phyloP scores from a whole-genome alignment of 1,139 yeast species.

The Pichia sp. region DNA sequence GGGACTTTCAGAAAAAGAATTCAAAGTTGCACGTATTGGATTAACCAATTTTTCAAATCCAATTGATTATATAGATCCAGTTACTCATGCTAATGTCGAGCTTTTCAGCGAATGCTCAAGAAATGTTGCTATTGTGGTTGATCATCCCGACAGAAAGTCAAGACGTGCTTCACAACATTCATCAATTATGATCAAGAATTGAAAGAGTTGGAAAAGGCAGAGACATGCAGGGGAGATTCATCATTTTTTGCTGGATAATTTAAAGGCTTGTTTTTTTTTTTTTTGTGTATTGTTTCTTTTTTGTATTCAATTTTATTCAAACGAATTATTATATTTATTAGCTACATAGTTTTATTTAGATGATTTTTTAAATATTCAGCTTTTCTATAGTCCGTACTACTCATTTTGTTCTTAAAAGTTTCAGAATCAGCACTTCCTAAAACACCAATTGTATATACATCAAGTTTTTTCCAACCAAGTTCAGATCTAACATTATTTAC shows the following conservation, averaged over 20 bases:
- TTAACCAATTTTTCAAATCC: conserved; percentile 32
- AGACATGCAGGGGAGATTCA: background rate
- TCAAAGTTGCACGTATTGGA: conserved; percentile 66
- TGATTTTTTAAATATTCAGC: conserved; percentile 20
- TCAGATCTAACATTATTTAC: conserved; percentile 61
- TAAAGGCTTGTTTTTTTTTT: background rate
- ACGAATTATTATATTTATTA: background rate
- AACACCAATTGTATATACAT: conserved; percentile 58
- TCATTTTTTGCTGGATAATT: conserved; percentile 1
- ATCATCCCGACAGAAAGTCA: conserved; percentile 72
- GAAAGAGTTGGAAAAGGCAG: too few species aligned
- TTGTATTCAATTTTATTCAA: background rate
- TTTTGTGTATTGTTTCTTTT: background rate
- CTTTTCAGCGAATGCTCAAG: conserved; percentile 46
- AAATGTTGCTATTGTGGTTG: conserved; percentile 54
- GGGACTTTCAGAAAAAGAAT: conserved; percentile 75
- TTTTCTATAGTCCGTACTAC: conserved; percentile 60
- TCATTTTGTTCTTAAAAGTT: conserved; percentile 62
- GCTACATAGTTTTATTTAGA: background rate
- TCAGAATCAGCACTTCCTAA: conserved; percentile 59
- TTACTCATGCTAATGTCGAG: conserved; percentile 45
- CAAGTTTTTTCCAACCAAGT: conserved; percentile 48
- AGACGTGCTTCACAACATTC: conserved; percentile 47
- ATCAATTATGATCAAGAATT: conserved; percentile 49
- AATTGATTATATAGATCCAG: conserved; percentile 43